phyloP scores from a whole-genome alignment of 208 protist species.

The Eutreptiella sp. region DNA sequence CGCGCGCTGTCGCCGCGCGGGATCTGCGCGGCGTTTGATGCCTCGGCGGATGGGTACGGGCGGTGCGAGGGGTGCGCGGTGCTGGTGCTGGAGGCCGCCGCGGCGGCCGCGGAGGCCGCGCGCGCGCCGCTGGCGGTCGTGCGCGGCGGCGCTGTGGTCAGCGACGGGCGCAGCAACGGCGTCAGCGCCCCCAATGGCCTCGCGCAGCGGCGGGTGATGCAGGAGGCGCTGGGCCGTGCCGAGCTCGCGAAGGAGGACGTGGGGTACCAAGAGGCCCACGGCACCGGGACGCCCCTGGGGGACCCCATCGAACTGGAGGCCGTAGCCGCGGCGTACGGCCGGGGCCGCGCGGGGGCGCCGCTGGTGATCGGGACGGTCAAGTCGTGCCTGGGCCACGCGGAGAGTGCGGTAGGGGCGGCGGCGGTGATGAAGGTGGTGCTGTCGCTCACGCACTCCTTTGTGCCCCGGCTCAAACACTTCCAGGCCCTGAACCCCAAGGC shows the following conservation, averaged over 20 bases:
- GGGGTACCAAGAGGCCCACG: conserved; percentile 38
- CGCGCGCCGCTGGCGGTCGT: conserved; percentile 17
- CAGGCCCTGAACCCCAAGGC: too few species aligned
- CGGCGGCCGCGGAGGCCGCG: not conserved
- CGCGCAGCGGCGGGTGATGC: conserved; percentile 32
- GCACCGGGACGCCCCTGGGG: conserved; percentile 38
- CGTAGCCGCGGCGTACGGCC: not conserved
- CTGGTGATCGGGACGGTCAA: conserved; percentile 34
- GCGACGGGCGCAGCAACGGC: conserved; percentile 38
- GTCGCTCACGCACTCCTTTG: too few species aligned
- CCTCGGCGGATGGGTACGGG: conserved; percentile 53
- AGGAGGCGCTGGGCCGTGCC: not conserved
- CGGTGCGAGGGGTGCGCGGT: conserved; percentile 46
- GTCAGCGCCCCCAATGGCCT: conserved; percentile 25
- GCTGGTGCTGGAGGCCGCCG: conserved; percentile 41
- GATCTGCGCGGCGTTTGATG: conserved; percentile 51
- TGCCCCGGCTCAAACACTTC: too few species aligned
- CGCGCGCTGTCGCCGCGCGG: conserved; percentile 28
- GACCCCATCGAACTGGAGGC: conserved; percentile 38
- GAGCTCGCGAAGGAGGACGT: conserved; percentile 23
- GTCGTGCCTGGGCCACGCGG: conserved; percentile 32
- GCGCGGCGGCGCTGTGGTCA: conserved; percentile 33
- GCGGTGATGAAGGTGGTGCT: too few species aligned
- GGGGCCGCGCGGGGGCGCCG: not conserved
- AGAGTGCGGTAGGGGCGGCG: conserved; percentile 26